A percentile compares a stretch with the other conserved stretches of the same genome.
Conservation (phyloP, 176 grass and related monocot genomes). For the Carex parvula region DNA sequence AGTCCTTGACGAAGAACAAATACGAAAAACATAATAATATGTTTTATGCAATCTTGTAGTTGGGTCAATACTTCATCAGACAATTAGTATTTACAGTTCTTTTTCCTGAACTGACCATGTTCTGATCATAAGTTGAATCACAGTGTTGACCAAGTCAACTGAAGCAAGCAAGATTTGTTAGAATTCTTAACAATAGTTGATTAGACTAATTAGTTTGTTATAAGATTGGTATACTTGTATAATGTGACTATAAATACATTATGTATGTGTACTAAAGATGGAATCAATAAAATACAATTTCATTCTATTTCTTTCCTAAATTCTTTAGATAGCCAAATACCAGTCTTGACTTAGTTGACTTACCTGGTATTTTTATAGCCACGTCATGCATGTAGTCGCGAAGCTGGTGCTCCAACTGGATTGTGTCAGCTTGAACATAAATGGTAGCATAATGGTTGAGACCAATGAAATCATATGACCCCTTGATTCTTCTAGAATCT, state of each 20-base stretch:
- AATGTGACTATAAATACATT: no score
- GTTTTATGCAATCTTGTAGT: not conserved
- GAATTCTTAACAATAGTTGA: no score
- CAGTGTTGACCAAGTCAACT: no score
- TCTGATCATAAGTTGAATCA: not conserved
- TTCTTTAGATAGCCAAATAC: not conserved
- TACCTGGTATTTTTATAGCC: conserved; percentile 35
- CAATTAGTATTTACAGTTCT: not conserved
- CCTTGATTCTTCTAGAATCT: conserved; percentile 36
- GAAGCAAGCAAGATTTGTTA: no score
- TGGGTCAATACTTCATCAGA: not conserved
- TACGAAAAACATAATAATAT: not conserved
- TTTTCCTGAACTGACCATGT: not conserved
- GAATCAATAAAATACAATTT: no score
- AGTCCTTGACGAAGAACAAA: not conserved
- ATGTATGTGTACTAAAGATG: no score
- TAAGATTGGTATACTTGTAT: no score
- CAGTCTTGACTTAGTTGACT: not conserved
- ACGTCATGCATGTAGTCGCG: conserved; percentile 50
- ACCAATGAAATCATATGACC: conserved; percentile 67
- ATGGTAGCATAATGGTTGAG: conserved; percentile 52
- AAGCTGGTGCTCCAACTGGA: not conserved
- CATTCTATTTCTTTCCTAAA: no score
- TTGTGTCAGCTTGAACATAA: not conserved
- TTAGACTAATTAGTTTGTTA: no score